phyloP scores from a whole-genome alignment of 176 grass and related monocot genomes.

The Cymbopogon citratus region DNA sequence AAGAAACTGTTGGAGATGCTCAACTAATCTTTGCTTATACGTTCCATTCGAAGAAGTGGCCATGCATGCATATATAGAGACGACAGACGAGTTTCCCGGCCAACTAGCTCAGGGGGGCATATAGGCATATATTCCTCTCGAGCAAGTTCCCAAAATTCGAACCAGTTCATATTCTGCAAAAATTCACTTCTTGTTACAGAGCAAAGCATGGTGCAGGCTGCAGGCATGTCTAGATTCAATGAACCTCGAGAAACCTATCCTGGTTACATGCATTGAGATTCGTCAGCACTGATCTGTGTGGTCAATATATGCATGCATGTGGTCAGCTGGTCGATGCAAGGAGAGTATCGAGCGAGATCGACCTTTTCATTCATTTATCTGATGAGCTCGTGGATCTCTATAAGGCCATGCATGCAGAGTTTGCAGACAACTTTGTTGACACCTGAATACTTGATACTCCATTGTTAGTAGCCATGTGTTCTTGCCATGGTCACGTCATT shows the following conservation, averaged over 20 bases:
- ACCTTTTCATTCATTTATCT: background rate
- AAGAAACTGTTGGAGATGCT: too few species aligned
- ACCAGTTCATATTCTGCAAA: background rate
- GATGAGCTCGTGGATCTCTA: background rate
- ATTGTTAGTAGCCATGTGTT: background rate
- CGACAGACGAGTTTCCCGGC: background rate
- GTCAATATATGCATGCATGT: background rate
- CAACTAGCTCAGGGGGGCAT: too few species aligned
- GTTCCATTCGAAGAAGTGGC: background rate
- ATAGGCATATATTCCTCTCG: background rate
- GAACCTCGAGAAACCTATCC: background rate
- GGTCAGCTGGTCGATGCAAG: background rate
- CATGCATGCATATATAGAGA: background rate
- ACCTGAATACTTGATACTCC: background rate
- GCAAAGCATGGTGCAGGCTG: background rate
- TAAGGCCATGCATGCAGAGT: background rate
- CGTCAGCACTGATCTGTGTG: background rate
- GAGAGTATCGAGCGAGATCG: background rate
- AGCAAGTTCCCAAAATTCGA: background rate
- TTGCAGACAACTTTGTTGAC: background rate
- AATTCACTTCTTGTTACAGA: background rate
- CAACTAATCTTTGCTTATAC: background rate
- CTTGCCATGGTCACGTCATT: background rate
- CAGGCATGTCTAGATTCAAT: slow-evolving; percentile 7
- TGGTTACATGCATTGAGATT: background rate